Base-by-base conservation (phyloP, 75 land plant genomes). In the Selaginella tamariscina region DNA sequence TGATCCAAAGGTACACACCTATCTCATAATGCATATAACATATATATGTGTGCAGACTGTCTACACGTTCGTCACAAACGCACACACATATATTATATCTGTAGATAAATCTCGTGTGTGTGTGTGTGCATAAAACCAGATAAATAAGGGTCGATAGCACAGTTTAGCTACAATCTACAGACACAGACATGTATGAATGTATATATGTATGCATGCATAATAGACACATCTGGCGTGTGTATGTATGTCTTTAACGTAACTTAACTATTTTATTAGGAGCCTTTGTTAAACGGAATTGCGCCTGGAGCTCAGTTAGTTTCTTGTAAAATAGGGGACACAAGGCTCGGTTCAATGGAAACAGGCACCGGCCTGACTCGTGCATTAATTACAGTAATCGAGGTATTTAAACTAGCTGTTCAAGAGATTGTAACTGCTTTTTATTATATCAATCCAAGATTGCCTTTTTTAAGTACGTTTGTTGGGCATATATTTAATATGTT, bases 311-410 rank as follows among this genome's bases (percentile, higher is more conserved):
- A 95, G 55, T 20, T 95, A 27, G 78, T 95, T 44, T 95, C 99
- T 30, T 95, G 99, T 67, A 95, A 95, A 77, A 90, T 95, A 74
- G 99, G 99, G 60, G 99, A 95, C 71, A 60, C 89, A 44, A 84
- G 99, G 55, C 81, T 95, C 62, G 91, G 91, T 21, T 90, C 96
- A 33, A 95, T 95, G 99, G 99, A 95, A 73, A 95, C 96, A 39
- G 99, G 99, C 72, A 95, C 96, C 31, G 99, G 99, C 28, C 78
- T 95, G 54, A 79, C 71, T 69, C 81, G 99, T 32, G 99, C 96
- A 39, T 71, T 95, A 33, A 89, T 95, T 63, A 91, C 99, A 56
- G 96, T 87, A 32, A 83, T 90, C 55, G 99, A 95, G 87, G 99
- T 89, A 27, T 64, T 30, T 39, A 39, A 39, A 39, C 5, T 39